A percentile compares a stretch with the other conserved stretches of the same genome.
Conservation (phyloP, 2,329 filamentous ascomycete species). For the Madurella fahalii region DNA sequence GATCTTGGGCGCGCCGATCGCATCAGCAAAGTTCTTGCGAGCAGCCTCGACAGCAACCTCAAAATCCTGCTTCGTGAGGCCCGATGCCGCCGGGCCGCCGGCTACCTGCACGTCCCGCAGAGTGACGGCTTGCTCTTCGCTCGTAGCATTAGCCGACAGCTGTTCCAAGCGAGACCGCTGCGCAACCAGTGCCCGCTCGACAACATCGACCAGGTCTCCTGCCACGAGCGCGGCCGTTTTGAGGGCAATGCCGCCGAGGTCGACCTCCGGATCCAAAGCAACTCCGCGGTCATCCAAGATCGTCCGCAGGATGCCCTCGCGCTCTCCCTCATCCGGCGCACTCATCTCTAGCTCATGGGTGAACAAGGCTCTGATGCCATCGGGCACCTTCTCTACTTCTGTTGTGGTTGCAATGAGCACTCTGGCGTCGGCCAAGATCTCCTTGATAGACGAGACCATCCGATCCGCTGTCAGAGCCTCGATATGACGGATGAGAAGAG, state of each 20-base stretch:
- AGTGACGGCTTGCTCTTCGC: conserved; percentile 46
- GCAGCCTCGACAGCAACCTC: conserved; percentile 92
- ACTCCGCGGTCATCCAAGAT: conserved; percentile 74
- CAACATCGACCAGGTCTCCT: conserved; percentile 89
- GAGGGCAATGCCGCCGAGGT: conserved; percentile 78
- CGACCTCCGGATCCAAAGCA: conserved; percentile 75
- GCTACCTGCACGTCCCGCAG: conserved; percentile 83
- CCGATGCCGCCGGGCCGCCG: conserved; percentile 73
- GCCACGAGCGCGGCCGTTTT: conserved; percentile 96
- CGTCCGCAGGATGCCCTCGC: conserved; percentile 78
- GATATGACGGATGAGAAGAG: conserved; percentile 81
- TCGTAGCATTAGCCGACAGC: conserved; percentile 52
- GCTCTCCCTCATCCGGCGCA: conserved; percentile 86
- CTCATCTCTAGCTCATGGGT: conserved; percentile 93
- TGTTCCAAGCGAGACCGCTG: conserved; percentile 70
- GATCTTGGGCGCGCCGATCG: conserved; percentile 96
- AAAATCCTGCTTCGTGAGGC: conserved; percentile 78
- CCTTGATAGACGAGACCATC: conserved; percentile 79
- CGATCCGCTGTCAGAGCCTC: conserved; percentile 88
- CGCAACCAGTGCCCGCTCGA: conserved; percentile 81
- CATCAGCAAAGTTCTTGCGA: conserved; percentile 95
- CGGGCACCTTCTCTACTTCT: conserved; percentile 89
- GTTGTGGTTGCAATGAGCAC: conserved; percentile 92
- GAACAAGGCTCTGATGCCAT: conserved; percentile 84
- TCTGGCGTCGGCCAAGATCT: conserved; percentile 72